Percentiles rank a stretch among this genome's conserved stretches.
phyloP scores from a whole-genome alignment of 352 stramenopile species.

The Phytopythium helicoides region DNA sequence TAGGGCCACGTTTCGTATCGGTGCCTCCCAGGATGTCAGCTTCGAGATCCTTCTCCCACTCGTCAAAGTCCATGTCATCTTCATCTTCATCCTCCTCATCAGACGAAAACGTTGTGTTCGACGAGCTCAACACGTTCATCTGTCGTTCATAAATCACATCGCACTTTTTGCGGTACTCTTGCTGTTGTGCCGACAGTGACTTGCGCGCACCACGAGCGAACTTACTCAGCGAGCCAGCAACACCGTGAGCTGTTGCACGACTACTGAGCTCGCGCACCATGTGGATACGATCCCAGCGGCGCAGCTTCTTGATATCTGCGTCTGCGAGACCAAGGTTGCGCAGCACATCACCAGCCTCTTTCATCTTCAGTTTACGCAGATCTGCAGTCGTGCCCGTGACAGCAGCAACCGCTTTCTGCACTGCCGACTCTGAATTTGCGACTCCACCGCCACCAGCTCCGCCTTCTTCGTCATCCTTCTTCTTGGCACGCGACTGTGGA shows the following conservation, averaged over 20 bases:
- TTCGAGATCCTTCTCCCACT: slow-evolving; percentile 74
- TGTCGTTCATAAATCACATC: slow-evolving; percentile 84
- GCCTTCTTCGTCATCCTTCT: slow-evolving; percentile 78
- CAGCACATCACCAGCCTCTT: slow-evolving; percentile 76
- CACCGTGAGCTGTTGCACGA: slow-evolving; percentile 62
- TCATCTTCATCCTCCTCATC: slow-evolving; percentile 76
- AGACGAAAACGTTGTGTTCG: slow-evolving; percentile 60
- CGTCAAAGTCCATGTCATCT: slow-evolving; percentile 56
- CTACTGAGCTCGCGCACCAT: slow-evolving; percentile 81
- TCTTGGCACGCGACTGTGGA: slow-evolving; percentile 73
- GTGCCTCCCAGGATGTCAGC: slow-evolving; percentile 68
- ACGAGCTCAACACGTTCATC: slow-evolving; percentile 74
- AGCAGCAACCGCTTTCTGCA: slow-evolving; percentile 74
- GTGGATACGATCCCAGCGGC: slow-evolving; percentile 81
- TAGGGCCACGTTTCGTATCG: slow-evolving; percentile 61
- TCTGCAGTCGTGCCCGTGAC: slow-evolving; percentile 83
- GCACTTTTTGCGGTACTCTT: slow-evolving; percentile 85
- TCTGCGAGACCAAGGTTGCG: slow-evolving; percentile 76
- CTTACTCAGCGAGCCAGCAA: slow-evolving; percentile 73
- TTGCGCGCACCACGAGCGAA: slow-evolving; percentile 79
- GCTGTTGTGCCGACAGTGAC: slow-evolving; percentile 75
- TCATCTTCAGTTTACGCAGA: slow-evolving; percentile 87
- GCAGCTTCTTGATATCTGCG: slow-evolving; percentile 79
- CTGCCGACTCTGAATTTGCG: slow-evolving; percentile 45
- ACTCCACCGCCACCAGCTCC: slow-evolving; percentile 16